Evolutionary conservation across 2,329 filamentous ascomycete genomes (phyloP).

Genomic region (Pezicula neosporulosa): DNA sequence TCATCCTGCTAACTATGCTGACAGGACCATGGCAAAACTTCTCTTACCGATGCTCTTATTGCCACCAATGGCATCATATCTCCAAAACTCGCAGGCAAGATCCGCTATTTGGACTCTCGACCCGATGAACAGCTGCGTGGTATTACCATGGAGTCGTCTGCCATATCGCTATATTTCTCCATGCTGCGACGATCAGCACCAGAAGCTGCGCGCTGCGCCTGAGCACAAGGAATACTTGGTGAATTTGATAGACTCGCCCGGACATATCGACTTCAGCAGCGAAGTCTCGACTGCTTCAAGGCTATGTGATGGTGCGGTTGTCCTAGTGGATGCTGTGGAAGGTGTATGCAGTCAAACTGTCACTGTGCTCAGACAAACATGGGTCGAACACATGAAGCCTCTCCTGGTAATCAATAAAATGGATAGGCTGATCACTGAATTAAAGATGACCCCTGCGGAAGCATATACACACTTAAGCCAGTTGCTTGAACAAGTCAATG

Average conservation of each 20-base stretch:
- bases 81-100: conserved; percentile 94
- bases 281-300: conserved; percentile 95
- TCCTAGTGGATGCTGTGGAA: conserved; percentile 94
- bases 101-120: conserved; percentile 93
- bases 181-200: conserved; percentile 73
- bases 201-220: conserved; percentile 61
- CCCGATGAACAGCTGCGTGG: conserved; percentile 94
- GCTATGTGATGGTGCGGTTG: conserved; percentile 89
- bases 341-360: conserved; percentile 98
- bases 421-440: conserved; percentile 87
- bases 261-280: conserved; percentile 97
- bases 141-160: conserved; percentile 99
- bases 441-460: conserved; percentile 88
- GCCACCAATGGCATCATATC: conserved; percentile 99
- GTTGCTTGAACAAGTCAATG: conserved; percentile 92
- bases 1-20: not conserved
- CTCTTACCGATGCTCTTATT: conserved; percentile 90
- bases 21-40: conserved; percentile 95
- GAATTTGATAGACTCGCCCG: conserved; percentile 96
- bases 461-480: conserved; percentile 88
- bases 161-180: conserved; percentile 94
- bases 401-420: conserved; percentile 98
- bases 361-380: conserved; percentile 90
- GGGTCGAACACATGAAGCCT: conserved; percentile 93
- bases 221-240: conserved; percentile 87